Evolutionary conservation across 2,329 filamentous ascomycete genomes (phyloP).

Genomic region (Microcera coccophila): DNA sequence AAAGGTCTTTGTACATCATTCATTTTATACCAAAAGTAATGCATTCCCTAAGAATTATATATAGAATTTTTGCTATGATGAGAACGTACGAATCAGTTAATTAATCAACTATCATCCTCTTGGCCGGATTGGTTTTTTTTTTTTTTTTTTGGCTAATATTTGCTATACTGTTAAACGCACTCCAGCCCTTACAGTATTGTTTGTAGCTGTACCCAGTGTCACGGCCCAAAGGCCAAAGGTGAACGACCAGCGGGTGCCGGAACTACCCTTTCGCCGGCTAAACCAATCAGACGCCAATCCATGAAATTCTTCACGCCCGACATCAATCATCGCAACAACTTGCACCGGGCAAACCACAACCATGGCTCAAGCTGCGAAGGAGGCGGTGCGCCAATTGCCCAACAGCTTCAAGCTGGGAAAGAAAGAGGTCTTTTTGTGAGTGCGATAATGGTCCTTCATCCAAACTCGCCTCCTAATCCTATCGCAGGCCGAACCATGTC

Average conservation of each 20-base stretch:
- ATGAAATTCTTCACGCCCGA: slow-evolving; percentile 29
- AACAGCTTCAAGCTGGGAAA: slow-evolving; percentile 45
- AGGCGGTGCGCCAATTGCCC: slow-evolving; percentile 37
- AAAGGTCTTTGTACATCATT: too few species aligned
- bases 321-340: slow-evolving; percentile 22
- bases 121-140: too few species aligned
- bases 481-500: slow-evolving; percentile 69
- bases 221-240: too few species aligned
- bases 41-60: too few species aligned
- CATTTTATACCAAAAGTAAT: too few species aligned
- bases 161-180: too few species aligned
- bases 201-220: too few species aligned
- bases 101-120: too few species aligned
- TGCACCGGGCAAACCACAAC: slow-evolving; percentile 23
- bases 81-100: too few species aligned
- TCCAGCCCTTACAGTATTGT: too few species aligned
- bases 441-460: slow-evolving; percentile 4
- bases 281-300: slow-evolving; percentile 26
- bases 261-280: slow-evolving; percentile 28
- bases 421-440: slow-evolving; percentile 56
- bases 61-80: too few species aligned
- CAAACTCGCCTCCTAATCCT: neutral
- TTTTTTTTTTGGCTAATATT: too few species aligned
- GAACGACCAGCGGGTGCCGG: slow-evolving; percentile 17
- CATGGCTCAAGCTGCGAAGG: slow-evolving; percentile 41